Evolutionary conservation across 441 rosid genomes (phyloP).

Genomic region (Syzygium syzygioides): DNA sequence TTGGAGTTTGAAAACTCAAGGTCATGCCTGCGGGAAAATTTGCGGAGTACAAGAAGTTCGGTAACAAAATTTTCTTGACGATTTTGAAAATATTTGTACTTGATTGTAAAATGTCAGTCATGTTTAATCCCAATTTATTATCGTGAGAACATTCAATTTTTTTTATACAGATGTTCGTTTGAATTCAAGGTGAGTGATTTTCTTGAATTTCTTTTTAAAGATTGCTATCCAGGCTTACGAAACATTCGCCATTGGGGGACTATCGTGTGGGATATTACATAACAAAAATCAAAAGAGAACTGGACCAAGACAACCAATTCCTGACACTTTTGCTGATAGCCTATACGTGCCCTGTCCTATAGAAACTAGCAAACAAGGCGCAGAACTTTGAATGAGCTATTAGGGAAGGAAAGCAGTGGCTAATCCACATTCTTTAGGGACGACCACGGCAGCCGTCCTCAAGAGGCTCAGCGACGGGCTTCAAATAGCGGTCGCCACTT

Average conservation of each 20-base stretch:
- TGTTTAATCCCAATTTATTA: not conserved
- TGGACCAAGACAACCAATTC: not conserved
- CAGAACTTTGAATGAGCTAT: not conserved
- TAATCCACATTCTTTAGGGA: not conserved
- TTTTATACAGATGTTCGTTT: not conserved
- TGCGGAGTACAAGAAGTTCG: not conserved
- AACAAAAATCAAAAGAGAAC: not conserved
- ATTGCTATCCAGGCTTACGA: no score
- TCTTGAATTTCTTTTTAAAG: not conserved
- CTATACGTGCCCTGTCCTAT: not conserved
- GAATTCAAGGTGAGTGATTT: not conserved
- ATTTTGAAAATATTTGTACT: not conserved
- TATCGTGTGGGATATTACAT: not conserved
- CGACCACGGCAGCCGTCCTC: not conserved
- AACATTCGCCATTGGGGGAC: not conserved
- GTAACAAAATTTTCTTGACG: not conserved
- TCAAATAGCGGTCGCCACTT: not conserved
- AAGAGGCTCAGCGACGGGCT: not conserved
- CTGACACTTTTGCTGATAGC: not conserved
- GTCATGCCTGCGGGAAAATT: not conserved
- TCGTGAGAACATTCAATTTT: not conserved
- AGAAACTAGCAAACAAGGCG: not conserved
- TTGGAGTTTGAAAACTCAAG: not conserved
- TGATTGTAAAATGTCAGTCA: not conserved
- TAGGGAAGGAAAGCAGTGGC: not conserved